Base-by-base conservation (phyloP, 352 stramenopile species). In the Phytophthora sojae region DNA sequence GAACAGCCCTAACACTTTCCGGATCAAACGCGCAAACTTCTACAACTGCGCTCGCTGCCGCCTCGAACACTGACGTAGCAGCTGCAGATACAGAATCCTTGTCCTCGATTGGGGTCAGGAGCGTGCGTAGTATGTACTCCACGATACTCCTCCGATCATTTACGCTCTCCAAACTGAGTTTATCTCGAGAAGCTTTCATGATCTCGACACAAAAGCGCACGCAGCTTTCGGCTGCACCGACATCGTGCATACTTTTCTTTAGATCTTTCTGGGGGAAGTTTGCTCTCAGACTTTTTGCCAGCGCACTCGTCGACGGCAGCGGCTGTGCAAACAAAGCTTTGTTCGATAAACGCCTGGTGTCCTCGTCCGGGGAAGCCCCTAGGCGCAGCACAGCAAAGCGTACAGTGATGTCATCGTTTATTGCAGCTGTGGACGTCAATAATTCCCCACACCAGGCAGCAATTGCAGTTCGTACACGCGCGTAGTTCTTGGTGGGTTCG, bases 341-440 rank as follows among this genome's bases (percentile, higher is more conserved):
- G 19, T 71, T 42, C 8, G 71, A 55, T 8, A 82, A 57, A 11
- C 71, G 56, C 12, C 79, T 65, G 3, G 84, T 85, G n/a, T 86
- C 73, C 56, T 88, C 76, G 57, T 86, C 77, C 29, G 61, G 35
- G 65, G 80, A 72, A 19, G 61, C 56, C 1, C 68, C 70, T 17
- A 93, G 67, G 19, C 77, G 79, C 25, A 95, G 63, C 1, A 93
- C 69, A 3, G 85, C 80, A 52, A 93, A 88, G 4, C 88, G 88
- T 52, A 95, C 79, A 6, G 72, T 57, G 19, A 87, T 71, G 6
- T 78, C 67, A 9, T 73, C 65, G 57, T 62, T 53, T 23, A 39
- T 57, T 44, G 58, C 26, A 7, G 56, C 29, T 3, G 60, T 70
- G 4, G 53, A 64, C 1, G 37, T 69, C 59, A 82, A 62, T 12